phyloP scores from a whole-genome alignment of 176 grass and related monocot genomes.

The Oryza glaberrima region DNA sequence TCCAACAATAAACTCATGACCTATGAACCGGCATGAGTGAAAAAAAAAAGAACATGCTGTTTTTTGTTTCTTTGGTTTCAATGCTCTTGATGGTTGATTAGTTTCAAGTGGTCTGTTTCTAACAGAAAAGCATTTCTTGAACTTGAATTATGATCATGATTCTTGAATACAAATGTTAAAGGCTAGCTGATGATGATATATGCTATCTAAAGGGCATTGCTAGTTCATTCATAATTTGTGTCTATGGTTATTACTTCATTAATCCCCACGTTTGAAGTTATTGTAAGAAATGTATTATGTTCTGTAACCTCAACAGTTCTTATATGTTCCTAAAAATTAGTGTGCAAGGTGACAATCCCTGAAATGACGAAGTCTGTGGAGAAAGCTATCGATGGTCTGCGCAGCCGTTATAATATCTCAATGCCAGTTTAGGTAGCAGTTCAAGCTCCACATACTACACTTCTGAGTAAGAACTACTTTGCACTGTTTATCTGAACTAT shows the following conservation, averaged over 20 bases:
- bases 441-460: slow-evolving; percentile 23
- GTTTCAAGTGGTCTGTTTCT: neutral
- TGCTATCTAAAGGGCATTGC: neutral
- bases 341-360: slow-evolving; percentile 58
- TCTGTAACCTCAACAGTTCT: slow-evolving; percentile 14
- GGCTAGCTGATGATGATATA: slow-evolving; percentile 3
- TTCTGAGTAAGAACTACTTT: slow-evolving; percentile 43
- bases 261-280: neutral
- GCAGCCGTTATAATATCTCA: slow-evolving; percentile 49
- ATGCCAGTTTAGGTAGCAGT: slow-evolving; percentile 35
- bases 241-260: neutral
- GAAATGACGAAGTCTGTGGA: slow-evolving; percentile 50
- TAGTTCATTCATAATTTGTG: neutral
- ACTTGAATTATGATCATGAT: neutral
- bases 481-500: neutral
- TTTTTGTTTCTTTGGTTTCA: slow-evolving; percentile 25
- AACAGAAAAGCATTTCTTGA: neutral
- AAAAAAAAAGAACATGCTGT: slow-evolving; percentile 12
- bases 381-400: slow-evolving; percentile 48
- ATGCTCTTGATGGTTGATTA: slow-evolving; percentile 8
- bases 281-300: neutral
- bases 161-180: neutral
- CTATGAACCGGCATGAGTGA: slow-evolving; percentile 14
- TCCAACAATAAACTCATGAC: neutral
- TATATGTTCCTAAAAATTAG: slow-evolving; percentile 39